phyloP scores from a whole-genome alignment of 768 basidiomycete species.

The Leccinum arenicola region DNA sequence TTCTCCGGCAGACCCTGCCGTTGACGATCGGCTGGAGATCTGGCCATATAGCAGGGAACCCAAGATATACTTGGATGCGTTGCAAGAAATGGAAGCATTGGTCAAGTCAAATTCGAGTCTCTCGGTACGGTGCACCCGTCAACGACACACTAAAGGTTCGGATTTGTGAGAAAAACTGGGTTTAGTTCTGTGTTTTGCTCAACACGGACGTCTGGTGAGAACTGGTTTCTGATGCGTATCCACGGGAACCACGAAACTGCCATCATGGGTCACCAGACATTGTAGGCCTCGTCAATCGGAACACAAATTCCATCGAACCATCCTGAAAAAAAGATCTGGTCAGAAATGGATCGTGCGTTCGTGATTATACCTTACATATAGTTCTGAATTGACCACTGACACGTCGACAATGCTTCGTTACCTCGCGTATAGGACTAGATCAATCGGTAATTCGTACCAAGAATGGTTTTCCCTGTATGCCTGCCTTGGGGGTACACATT shows the following conservation, averaged over 20 bases:
- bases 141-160: neutral
- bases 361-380: neutral
- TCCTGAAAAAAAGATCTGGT: too few species aligned
- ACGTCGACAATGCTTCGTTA: too few species aligned
- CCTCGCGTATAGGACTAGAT: neutral
- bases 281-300: neutral
- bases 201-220: neutral
- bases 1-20: neutral
- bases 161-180: neutral
- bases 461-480: neutral
- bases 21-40: neutral
- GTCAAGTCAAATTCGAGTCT: neutral
- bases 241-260: neutral
- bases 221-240: too few species aligned
- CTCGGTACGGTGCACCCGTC: neutral
- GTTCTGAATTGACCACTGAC: too few species aligned
- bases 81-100: neutral
- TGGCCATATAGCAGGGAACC: neutral
- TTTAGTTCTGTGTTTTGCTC: neutral
- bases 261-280: neutral
- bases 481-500: too few species aligned
- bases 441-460: neutral
- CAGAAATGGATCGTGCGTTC: neutral
- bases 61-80: neutral
- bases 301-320: too few species aligned